A percentile compares a stretch with the other conserved stretches of the same genome.
These are phyloP conservation scores for Curvularia sp. DNA, from an alignment of 2,329 filamentous ascomycete species.

Conservation along the genomic window DNA sequence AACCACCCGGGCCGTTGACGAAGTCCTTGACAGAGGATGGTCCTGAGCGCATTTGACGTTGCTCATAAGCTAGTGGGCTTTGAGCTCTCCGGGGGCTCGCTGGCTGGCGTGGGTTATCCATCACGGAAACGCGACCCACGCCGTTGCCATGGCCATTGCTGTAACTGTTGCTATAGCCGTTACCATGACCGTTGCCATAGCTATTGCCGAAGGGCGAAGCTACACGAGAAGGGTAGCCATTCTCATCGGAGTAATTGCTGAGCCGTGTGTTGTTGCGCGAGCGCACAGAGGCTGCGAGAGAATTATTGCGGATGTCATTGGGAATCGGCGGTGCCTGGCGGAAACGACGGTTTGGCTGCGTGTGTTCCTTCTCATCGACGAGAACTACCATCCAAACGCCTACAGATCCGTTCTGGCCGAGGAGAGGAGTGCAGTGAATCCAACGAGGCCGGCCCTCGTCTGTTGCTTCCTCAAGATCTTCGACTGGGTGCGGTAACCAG, in stretches of 20 bases:
- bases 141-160: slow-evolving; percentile 8
- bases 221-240: slow-evolving; percentile 4
- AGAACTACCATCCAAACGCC: slow-evolving; percentile 82
- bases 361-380: slow-evolving; percentile 62
- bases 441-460: slow-evolving; percentile 70
- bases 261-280: slow-evolving; percentile 7
- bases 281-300: background rate
- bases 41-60: slow-evolving; percentile 21
- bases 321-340: slow-evolving; percentile 43
- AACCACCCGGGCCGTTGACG: slow-evolving; percentile 10
- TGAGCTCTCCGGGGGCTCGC: slow-evolving; percentile 14
- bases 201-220: slow-evolving; percentile 5
- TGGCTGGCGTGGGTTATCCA: slow-evolving; percentile 18
- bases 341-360: slow-evolving; percentile 33
- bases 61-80: slow-evolving; percentile 14
- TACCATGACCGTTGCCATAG: slow-evolving; percentile 7
- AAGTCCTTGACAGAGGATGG: slow-evolving; percentile 20
- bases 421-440: slow-evolving; percentile 78
- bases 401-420: slow-evolving; percentile 70
- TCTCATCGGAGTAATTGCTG: slow-evolving; percentile 20
- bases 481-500: slow-evolving; percentile 61
- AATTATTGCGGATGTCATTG: slow-evolving; percentile 31
- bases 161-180: slow-evolving; percentile 3
- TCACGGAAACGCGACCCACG: slow-evolving; percentile 10
- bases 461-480: slow-evolving; percentile 52